Evolutionary conservation across 495 filamentous ascomycete genomes (phyloP), one percentile per base, ranked within the genome.

Genomic region (Tuber microsphaerosporum): DNA sequence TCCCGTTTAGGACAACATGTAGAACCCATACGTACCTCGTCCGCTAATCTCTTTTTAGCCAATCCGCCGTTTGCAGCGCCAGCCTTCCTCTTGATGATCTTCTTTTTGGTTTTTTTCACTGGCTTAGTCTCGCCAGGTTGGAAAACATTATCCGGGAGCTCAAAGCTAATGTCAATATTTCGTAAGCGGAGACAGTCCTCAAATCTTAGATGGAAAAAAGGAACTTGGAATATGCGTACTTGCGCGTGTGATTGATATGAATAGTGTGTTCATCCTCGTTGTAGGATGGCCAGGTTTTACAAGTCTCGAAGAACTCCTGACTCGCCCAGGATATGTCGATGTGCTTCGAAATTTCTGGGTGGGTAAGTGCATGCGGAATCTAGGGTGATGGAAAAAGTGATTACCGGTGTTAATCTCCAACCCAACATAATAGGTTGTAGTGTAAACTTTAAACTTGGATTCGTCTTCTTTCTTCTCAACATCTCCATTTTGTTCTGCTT

Each of bases 111-210:
- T 34, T 90, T 88, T 73, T 88, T 89, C 9, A 83, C 79, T 20
- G 92, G 92, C 77, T 89, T 91, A 39, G 84, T 85, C 84, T 99
- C 95, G 75, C 93, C 94, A 7, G 89, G 84, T 75, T 90, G 87
- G 83, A 99, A 99, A 1, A 98, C 90, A 83, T 99, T 93, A 72
- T 91, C 89, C 31, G 95, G 96, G 31, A 99, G 86, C 81, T 93
- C 91, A 80, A 90, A 92, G 83, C 93, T 97, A 73, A 9, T 79
- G 48, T 10, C 26, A 68, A 68, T 71, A 69, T 1, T 44, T 68
- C 10, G 39, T 81, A 76, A 79, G 74, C 65, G 2, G 56, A 56
- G 48, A 68, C 72, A 56, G 26, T 65, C 16, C 56, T 34, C 73
- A 78, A 73, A 65, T 65, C 26, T 26, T 34, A 69, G 76, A 73